Conservation (phyloP, 495 filamentous ascomycete genomes). For the Gamarada debralockiae region DNA sequence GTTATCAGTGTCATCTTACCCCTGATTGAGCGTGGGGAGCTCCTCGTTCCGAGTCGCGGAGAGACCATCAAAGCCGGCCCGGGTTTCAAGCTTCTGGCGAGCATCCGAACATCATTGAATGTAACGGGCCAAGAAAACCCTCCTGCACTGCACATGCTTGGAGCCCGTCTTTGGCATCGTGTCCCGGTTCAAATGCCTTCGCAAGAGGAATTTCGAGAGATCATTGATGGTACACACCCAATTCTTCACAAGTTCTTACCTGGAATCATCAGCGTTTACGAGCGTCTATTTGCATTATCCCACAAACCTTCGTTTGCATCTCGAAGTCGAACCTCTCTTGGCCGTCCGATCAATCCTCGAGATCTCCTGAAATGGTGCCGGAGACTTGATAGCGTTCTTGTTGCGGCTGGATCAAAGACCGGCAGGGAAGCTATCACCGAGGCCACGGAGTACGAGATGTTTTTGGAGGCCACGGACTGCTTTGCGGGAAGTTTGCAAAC, state of each 20-base stretch:
- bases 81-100: conserved; percentile 88
- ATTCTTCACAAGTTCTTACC: conserved; percentile 64
- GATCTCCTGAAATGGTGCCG: conserved; percentile 90
- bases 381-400: conserved; percentile 59
- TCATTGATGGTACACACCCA: conserved; percentile 66
- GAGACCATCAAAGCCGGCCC: conserved; percentile 77
- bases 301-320: conserved; percentile 47
- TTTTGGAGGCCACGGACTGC: conserved; percentile 84
- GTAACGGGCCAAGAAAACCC: conserved; percentile 63
- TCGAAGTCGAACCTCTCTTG: conserved; percentile 49
- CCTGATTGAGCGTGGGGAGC: conserved; percentile 81
- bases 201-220: conserved; percentile 67
- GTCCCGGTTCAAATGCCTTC: conserved; percentile 64
- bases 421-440: conserved; percentile 74
- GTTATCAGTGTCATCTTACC: conserved; percentile 88
- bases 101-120: conserved; percentile 73
- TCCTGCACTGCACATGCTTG: conserved; percentile 58
- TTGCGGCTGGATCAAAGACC: conserved; percentile 57
- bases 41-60: conserved; percentile 81
- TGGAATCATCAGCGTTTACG: conserved; percentile 72
- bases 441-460: conserved; percentile 73
- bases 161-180: conserved; percentile 75
- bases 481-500: conserved; percentile 79
- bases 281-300: conserved; percentile 52
- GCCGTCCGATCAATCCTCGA: conserved; percentile 63